phyloP scores from a whole-genome alignment of 2,329 filamentous ascomycete species.

The Knufia fluminis region DNA sequence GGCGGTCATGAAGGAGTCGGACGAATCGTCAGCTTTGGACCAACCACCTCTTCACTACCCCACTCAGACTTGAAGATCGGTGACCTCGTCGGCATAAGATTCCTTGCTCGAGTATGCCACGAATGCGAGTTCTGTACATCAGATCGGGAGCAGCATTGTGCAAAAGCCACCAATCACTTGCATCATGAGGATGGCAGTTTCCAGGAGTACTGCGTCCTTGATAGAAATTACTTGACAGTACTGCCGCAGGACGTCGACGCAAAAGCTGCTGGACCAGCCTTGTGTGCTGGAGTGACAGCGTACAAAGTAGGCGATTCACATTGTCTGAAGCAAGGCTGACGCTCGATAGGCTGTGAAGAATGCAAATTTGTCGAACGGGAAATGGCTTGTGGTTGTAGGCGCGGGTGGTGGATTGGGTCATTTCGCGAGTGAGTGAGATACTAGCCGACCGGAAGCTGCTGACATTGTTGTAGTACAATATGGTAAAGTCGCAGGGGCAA shows the following conservation, averaged over 20 bases:
- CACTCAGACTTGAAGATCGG: constrained; percentile 30
- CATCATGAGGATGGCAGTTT: constrained; percentile 40
- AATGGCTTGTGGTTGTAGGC: constrained; percentile 38
- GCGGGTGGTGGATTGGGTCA: constrained; percentile 40
- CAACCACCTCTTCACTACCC: constrained; percentile 15
- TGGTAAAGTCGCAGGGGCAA: constrained; percentile 33
- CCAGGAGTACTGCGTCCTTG: constrained; percentile 37
- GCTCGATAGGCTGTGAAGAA: constrained; percentile 33
- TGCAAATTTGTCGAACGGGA: constrained; percentile 31
- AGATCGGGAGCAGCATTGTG: constrained; percentile 34
- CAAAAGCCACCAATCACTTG: constrained; percentile 36
- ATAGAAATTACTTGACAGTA: constrained; percentile 36
- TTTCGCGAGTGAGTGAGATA: constrained; percentile 30
- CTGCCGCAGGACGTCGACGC: constrained; percentile 37
- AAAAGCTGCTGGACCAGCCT: constrained; percentile 32
- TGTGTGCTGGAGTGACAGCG: constrained; percentile 38
- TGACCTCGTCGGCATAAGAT: constrained; percentile 36
- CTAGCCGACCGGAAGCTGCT: constrained; percentile 3
- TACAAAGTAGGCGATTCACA: constrained; percentile 30
- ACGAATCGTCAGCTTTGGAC: constrained; percentile 33
- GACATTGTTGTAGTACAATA: constrained; percentile 33
- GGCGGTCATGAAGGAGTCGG: constrained; percentile 40
- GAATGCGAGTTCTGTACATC: constrained; percentile 37
- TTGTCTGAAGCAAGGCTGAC: neutral
- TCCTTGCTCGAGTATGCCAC: constrained; percentile 34